Conservation (phyloP, 2,329 filamentous ascomycete genomes). For the Cytospora paraplurivora region DNA sequence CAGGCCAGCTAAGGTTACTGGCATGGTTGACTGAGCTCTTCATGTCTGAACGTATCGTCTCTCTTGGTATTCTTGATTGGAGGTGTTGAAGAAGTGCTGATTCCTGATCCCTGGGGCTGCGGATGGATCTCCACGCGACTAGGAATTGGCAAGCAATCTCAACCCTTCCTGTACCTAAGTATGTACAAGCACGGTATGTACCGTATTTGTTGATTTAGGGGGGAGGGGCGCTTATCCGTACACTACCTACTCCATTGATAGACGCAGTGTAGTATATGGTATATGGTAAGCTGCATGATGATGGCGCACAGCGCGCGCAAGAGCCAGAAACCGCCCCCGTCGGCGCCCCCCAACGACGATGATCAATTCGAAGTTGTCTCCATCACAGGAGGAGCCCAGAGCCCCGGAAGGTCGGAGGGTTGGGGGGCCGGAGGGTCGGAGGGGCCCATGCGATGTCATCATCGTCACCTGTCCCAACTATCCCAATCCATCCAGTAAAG, state of each 20-base stretch:
- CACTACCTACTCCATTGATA: not conserved
- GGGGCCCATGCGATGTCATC: not conserved
- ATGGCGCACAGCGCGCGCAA: slow-evolving; percentile 19
- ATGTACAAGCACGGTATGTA: too few species aligned
- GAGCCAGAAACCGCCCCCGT: slow-evolving; percentile 14
- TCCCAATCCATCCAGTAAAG: too few species aligned
- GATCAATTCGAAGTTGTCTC: not conserved
- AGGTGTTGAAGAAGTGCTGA: slow-evolving; percentile 3
- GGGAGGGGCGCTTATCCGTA: not conserved
- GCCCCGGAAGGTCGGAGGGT: not conserved
- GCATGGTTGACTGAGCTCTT: not conserved
- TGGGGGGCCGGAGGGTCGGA: not conserved
- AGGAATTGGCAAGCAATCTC: slow-evolving; percentile 16
- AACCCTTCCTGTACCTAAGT: slow-evolving; percentile 19
- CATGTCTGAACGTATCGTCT: not conserved
- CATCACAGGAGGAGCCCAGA: not conserved
- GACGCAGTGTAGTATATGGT: not conserved
- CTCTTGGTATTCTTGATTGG: not conserved
- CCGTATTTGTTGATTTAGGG: slow-evolving; percentile 8
- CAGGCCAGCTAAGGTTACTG: not conserved
- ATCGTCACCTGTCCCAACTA: too few species aligned
- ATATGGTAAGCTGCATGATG: slow-evolving; percentile 10
- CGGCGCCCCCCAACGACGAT: not conserved
- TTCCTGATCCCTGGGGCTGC: not conserved
- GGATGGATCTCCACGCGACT: slow-evolving; percentile 22